Evolutionary conservation across 352 stramenopile species (phyloP).

Genomic region (Achlya hypogyna): DNA sequence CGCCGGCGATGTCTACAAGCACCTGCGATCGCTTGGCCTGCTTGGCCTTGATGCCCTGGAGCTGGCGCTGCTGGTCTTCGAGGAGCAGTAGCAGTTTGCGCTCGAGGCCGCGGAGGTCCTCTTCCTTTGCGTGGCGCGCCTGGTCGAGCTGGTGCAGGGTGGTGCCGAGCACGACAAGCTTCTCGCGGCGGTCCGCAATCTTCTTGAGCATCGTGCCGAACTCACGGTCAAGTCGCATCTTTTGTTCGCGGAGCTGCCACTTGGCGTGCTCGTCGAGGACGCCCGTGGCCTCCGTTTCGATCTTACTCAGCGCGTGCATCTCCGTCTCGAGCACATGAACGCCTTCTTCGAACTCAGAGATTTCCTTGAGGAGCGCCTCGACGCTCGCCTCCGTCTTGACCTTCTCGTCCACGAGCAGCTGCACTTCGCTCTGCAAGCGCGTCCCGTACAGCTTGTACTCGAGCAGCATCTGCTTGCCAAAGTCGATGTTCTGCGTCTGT

Average conservation of each 20-base stretch:
- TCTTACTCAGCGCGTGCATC: conserved; percentile 86
- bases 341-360: conserved; percentile 90
- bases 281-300: conserved; percentile 82
- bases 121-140: conserved; percentile 84
- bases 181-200: conserved; percentile 89
- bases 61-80: conserved; percentile 90
- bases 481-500: conserved; percentile 90
- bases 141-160: conserved; percentile 82
- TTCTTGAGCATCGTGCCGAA: conserved; percentile 91
- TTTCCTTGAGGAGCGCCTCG: conserved; percentile 85
- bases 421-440: conserved; percentile 90
- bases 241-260: conserved; percentile 86
- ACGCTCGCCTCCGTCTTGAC: conserved; percentile 79
- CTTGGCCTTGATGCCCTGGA: conserved; percentile 38
- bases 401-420: conserved; percentile 86
- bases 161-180: conserved; percentile 75
- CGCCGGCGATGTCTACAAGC: conserved; percentile 6
- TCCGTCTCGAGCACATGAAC: conserved; percentile 86
- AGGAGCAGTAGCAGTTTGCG: conserved; percentile 91
- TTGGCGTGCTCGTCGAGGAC: conserved; percentile 80
- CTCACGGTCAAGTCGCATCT: conserved; percentile 90
- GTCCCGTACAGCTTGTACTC: conserved; percentile 94
- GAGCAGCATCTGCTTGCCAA: conserved; percentile 92
- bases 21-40: conserved; percentile 18
- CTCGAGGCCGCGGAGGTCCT: conserved; percentile 89